Evolutionary conservation across 1,284 basidiomycete genomes (phyloP).

Genomic region (Cryptococcus depauperatus): DNA sequence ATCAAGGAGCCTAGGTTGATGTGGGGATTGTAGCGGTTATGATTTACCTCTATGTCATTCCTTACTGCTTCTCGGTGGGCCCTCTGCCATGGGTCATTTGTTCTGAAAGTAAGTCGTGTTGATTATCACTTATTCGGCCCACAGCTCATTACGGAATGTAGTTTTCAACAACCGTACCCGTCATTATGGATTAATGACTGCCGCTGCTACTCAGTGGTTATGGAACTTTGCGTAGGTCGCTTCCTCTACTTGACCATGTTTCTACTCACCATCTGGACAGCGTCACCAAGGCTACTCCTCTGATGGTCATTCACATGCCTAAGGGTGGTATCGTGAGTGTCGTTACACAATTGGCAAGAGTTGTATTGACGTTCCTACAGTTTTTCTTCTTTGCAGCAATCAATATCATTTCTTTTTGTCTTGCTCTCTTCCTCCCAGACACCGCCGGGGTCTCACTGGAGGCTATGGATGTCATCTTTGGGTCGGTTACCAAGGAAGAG

Average conservation of each 20-base stretch:
- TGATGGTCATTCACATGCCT: conserved; percentile 50
- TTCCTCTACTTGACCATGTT: background rate
- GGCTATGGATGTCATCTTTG: conserved; percentile 66
- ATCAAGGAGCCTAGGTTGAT: background rate
- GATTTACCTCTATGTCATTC: conserved; percentile 45
- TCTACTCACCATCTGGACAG: background rate
- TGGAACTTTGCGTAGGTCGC: conserved; percentile 58
- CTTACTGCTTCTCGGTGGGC: conserved; percentile 45
- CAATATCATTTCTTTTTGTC: conserved; percentile 35
- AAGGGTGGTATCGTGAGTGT: conserved; percentile 30
- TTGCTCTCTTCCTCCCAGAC: conserved; percentile 53
- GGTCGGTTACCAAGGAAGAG: conserved; percentile 54
- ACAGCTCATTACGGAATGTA: background rate
- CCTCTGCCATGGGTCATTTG: conserved; percentile 37
- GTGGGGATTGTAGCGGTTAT: conserved; percentile 10
- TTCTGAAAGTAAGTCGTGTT: conserved; percentile 50
- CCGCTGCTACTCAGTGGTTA: conserved; percentile 63
- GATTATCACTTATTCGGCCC: background rate
- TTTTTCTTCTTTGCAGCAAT: conserved; percentile 44
- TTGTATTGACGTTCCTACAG: conserved; percentile 3
- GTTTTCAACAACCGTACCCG: conserved; percentile 71
- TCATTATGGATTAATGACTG: conserved; percentile 64
- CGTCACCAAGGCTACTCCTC: conserved; percentile 62
- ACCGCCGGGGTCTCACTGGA: conserved; percentile 55
- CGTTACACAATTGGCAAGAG: background rate